Conservation (phyloP, 768 basidiomycete genomes). For the Leccinum fibrillosum region DNA sequence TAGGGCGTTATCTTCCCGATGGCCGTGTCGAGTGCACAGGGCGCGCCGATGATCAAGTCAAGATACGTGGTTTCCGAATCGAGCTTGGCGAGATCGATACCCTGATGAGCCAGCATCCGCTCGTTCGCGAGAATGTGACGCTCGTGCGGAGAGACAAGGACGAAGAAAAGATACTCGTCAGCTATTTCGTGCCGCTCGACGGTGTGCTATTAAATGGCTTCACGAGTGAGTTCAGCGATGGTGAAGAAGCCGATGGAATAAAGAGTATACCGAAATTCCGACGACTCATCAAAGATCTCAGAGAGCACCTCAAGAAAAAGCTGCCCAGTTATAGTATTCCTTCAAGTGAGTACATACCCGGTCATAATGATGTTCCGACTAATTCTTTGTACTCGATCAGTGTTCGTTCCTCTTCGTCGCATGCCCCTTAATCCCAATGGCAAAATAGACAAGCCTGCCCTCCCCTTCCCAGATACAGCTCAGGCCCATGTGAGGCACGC, state of each 20-base stretch:
- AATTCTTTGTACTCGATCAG: constrained; percentile 36
- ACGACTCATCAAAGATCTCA: constrained; percentile 85
- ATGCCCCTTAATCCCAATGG: constrained; percentile 99
- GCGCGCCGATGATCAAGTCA: constrained; percentile 97
- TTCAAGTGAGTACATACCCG: constrained; percentile 53
- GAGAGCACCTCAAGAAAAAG: constrained; percentile 96
- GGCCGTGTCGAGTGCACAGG: constrained; percentile 97
- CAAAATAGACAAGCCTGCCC: constrained; percentile 96
- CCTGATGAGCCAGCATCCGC: constrained; percentile 87
- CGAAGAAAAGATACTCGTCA: constrained; percentile 97
- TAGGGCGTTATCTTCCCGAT: constrained; percentile 89
- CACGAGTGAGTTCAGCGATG: constrained; percentile 59
- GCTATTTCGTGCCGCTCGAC: constrained; percentile 91
- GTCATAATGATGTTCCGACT: background rate
- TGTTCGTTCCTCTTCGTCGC: constrained; percentile 89
- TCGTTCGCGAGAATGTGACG: constrained; percentile 97
- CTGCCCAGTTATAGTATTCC: constrained; percentile 94
- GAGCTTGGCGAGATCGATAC: constrained; percentile 98
- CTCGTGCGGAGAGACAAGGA: constrained; percentile 96
- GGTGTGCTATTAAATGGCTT: constrained; percentile 63
- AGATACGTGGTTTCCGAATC: constrained; percentile 98
- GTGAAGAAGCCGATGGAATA: constrained; percentile 52
- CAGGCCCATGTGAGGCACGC: constrained; percentile 44
- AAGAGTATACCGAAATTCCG: constrained; percentile 83
- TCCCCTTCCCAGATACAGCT: constrained; percentile 97